Evolutionary conservation across 345 rosid genomes (phyloP), one percentile per base, ranked within the genome.

Genomic region (Orychophragmus violaceus): DNA sequence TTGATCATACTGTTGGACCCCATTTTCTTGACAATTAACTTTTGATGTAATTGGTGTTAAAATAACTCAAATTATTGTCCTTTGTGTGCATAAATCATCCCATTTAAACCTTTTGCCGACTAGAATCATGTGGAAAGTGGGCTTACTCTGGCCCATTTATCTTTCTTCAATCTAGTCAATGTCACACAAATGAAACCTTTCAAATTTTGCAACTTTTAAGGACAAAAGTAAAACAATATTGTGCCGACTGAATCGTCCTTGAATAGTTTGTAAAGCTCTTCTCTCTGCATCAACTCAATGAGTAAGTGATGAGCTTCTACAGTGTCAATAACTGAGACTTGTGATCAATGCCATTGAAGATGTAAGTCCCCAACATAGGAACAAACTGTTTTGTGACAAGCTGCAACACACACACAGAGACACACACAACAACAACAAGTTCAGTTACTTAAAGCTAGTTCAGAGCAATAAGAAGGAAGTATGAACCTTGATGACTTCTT

Each of bases 331-430:
- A 54, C 62, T 87, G 96, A 59, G 97, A 94, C 80, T 81, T 90
- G 80, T 94, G 99, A 76, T 94, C 99, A 25, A 94, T 87, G 79
- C 97, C 96, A 29, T 87, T 90, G 86, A 94, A 94, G 71, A 88
- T 78, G 79, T 80, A 88, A 22, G 95, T 88, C 68, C 96, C 96
- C 37, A 79, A 68, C 88, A 90, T 83, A 5, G 99, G 95, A 77
- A 88, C 87, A 78, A 94, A 94, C 66, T 94, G 99, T 68, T 82
- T 84, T 5, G 97, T 94, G 59, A 90, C 80, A 25, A 94, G 95
- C 99, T 88, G 94, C 72, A 62, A 53, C 24, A 33, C 6, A 41
- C 10, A 60, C 1, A 59, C 8, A 46, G 10, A 50, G 51, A 24
- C 27, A 37, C 3, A 24, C 29, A 45, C 19, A 64, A 64, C 32